Percentiles rank a stretch among this genome's conserved stretches.
These are phyloP conservation scores for Elaeis guineensis DNA, from an alignment of 176 grass and related monocot genomes.

Conservation along the genomic window DNA sequence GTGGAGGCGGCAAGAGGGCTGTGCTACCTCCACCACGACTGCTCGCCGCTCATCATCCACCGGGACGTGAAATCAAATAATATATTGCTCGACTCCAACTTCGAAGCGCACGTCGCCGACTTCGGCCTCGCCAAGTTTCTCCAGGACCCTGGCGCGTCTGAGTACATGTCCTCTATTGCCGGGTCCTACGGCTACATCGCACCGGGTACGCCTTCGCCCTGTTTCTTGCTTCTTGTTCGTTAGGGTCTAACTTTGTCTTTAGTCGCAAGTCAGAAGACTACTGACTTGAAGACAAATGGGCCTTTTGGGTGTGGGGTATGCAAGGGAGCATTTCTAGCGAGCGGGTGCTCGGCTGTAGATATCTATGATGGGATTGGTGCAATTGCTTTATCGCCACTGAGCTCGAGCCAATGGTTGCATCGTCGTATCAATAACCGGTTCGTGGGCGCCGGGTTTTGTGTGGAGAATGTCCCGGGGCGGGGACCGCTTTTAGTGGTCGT, in stretches of 20 bases:
- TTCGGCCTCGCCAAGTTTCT: constrained; percentile 94
- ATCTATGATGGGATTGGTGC: neutral
- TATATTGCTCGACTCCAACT: constrained; percentile 73
- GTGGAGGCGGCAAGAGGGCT: constrained; percentile 66
- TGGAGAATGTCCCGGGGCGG: too few species aligned
- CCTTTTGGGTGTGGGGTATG: neutral
- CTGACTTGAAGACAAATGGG: constrained; percentile 5
- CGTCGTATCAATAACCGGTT: too few species aligned
- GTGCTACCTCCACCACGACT: constrained; percentile 95
- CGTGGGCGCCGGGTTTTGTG: too few species aligned
- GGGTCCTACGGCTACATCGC: constrained; percentile 97
- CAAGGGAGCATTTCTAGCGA: neutral
- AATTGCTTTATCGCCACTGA: too few species aligned
- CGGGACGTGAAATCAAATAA: constrained; percentile 93
- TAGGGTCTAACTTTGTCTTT: neutral
- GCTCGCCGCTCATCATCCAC: constrained; percentile 63
- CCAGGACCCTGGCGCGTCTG: constrained; percentile 32
- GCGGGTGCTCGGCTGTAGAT: neutral
- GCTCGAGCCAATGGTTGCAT: neutral
- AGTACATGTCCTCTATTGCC: constrained; percentile 81
- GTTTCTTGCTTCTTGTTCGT: neutral
- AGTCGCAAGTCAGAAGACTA: constrained; percentile 13
- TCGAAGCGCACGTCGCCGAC: constrained; percentile 89
- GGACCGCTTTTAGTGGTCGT: too few species aligned
- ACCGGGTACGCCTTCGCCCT: constrained; percentile 38